Conservation (phyloP, 1,284 basidiomycete genomes). For the Macrocystidia cucumis region DNA sequence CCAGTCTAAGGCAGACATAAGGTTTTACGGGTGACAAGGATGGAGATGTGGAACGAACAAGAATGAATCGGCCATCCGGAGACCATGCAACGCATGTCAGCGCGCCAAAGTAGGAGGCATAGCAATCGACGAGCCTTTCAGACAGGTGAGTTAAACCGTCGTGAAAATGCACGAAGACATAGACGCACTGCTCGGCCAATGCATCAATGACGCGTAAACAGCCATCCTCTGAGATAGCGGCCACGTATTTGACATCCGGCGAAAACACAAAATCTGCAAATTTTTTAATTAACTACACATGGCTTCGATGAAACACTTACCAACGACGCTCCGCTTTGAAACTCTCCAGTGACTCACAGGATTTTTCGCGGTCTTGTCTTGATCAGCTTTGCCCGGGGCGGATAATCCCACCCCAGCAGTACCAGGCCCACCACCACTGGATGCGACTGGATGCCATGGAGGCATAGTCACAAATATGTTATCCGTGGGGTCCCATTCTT, state of each 20-base stretch:
- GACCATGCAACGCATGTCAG: conserved; percentile 91
- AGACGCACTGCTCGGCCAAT: conserved; percentile 69
- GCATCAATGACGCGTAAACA: conserved; percentile 84
- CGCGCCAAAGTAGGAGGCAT: conserved; percentile 87
- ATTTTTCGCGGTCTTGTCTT: conserved; percentile 69
- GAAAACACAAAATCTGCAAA: conserved; percentile 81
- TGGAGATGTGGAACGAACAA: conserved; percentile 58
- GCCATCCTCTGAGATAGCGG: conserved; percentile 84
- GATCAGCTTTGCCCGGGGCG: conserved; percentile 38
- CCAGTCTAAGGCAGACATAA: conserved; percentile 29
- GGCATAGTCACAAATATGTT: conserved; percentile 76
- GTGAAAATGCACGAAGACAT: conserved; percentile 1
- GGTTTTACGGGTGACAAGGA: too few relatives aligned
- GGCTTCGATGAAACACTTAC: conserved; percentile 33
- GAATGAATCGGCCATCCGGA: conserved; percentile 87
- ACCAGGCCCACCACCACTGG: conserved; percentile 25
- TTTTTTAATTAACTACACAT: not conserved
- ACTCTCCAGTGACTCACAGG: conserved; percentile 83
- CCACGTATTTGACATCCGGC: conserved; percentile 83
- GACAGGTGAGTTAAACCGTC: conserved; percentile 7
- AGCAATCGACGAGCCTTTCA: conserved; percentile 77
- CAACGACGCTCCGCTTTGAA: conserved; percentile 63
- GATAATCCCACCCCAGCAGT: too few relatives aligned
- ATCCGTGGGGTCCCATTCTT: conserved; percentile 67
- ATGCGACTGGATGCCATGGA: conserved; percentile 68